Conservation (phyloP, 768 basidiomycete species). For the Hericium erinaceus region DNA sequence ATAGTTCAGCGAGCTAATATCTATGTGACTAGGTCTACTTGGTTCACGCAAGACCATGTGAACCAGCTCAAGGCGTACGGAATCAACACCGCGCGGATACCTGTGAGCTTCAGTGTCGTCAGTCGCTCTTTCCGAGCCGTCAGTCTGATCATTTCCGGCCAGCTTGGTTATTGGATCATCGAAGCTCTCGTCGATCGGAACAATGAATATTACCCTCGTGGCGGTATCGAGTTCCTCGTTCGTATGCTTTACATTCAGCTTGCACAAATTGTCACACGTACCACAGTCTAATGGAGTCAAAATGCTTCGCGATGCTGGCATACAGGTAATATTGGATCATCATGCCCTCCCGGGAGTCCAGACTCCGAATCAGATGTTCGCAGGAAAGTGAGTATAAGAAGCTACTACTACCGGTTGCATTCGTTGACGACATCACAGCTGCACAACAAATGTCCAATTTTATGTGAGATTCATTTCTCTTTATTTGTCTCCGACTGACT, state of each 20-base stretch:
- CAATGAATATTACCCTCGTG: slow-evolving; percentile 57
- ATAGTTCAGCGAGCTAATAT: background rate
- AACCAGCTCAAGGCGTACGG: slow-evolving; percentile 40
- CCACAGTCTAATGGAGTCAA: slow-evolving; percentile 50
- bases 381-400: slow-evolving; percentile 43
- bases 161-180: slow-evolving; percentile 81
- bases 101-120: slow-evolving; percentile 32
- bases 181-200: slow-evolving; percentile 58
- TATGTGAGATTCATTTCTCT: slow-evolving; percentile 37
- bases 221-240: slow-evolving; percentile 50
- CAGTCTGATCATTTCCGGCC: background rate
- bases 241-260: slow-evolving; percentile 27
- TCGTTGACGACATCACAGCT: slow-evolving; percentile 29
- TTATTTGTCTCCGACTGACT: slow-evolving; percentile 2
- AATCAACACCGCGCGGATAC: slow-evolving; percentile 72
- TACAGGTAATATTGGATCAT: slow-evolving; percentile 58
- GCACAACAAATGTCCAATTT: slow-evolving; percentile 61
- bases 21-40: slow-evolving; percentile 39
- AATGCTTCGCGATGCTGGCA: slow-evolving; percentile 53
- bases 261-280: background rate
- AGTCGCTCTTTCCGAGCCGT: no score
- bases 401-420: background rate
- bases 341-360: slow-evolving; percentile 69
- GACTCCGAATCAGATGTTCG: slow-evolving; percentile 49
- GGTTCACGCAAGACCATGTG: slow-evolving; percentile 64